Conservation (phyloP, 306 rosid genomes). For the Spatholobus suberectus region DNA sequence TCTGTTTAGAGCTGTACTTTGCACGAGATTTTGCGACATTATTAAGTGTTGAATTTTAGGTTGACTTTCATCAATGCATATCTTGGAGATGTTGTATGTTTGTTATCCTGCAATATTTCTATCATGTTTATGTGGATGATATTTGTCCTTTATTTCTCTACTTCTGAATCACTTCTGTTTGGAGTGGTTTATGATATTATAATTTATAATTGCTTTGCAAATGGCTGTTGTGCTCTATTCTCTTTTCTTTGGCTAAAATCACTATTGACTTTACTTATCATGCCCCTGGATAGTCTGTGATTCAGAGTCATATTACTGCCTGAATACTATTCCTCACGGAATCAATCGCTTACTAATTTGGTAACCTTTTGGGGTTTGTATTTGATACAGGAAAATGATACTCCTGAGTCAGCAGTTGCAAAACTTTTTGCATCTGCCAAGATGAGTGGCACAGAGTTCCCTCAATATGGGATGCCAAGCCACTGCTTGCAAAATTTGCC, state of each 20-base stretch:
- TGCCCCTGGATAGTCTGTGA: not conserved
- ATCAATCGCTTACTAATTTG: not conserved
- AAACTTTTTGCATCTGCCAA: constrained; percentile 81
- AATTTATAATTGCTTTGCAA: constrained; percentile 16
- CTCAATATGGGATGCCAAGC: constrained; percentile 58
- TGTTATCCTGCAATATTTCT: constrained; percentile 1
- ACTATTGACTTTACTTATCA: not conserved
- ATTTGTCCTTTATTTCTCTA: not conserved
- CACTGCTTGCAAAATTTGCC: constrained; percentile 79
- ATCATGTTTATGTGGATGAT: not conserved
- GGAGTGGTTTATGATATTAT: not conserved
- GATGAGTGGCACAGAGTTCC: constrained; percentile 51
- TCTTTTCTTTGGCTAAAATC: constrained; percentile 14
- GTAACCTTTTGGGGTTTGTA: constrained; percentile 25
- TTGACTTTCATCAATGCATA: constrained; percentile 3
- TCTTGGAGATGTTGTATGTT: not conserved
- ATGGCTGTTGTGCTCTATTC: not conserved
- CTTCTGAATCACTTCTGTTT: constrained; percentile 13
- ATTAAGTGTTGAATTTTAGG: not conserved
- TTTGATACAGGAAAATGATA: constrained; percentile 72
- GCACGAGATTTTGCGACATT: constrained; percentile 12
- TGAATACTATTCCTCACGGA: constrained; percentile 1
- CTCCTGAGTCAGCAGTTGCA: constrained; percentile 84
- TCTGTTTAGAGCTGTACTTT: not conserved
- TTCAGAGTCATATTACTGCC: not conserved